Base-by-base conservation (phyloP, 202 grass and related monocot genomes). In the Setaria viridis region DNA sequence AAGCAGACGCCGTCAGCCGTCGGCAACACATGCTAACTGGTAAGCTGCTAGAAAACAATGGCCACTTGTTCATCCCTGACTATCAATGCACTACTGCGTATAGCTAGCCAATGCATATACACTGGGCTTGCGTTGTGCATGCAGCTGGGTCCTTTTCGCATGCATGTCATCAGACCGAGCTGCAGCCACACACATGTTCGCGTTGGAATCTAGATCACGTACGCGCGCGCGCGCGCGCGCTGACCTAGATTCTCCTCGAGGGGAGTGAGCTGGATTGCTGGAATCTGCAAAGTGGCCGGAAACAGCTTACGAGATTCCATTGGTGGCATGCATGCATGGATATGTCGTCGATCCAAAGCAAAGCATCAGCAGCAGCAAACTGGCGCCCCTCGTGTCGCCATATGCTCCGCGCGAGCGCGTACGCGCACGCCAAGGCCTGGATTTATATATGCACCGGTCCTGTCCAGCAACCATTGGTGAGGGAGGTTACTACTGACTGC, bases 181-280 rank as follows among this genome's bases (percentile, higher is more conserved):
- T 5, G 39, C 39, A 6, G 39, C 5, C 39, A 41, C 39, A 41
- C 34, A 35, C 34, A 35, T 41, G 5, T 41, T 41, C 39, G 51
- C 13, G 16, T 37, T 14, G 73, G 74, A 70, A 85, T 60, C 50
- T 70, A 48, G 63, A 59, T 30, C 25, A 11, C 59, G 25, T 30
- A 62, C 3, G 10, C 9, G 4, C 56, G 25, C 25, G 25, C 25
- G 4, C 17, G 56, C 57, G 2, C 7, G 34, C 59, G 35, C 45
- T 74, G 77, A 37, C 69, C 57, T 45, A 86, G 68, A 74, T 86
- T 86, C 68, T 72, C 69, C 56, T 74, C 47, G 77, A 46, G 81
- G 45, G 5, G 49, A 6, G 21, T 6, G 76, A 25, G n/a, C 7
- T 45, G 67, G 83, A 37, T 4, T 37, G 25, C 25, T 25, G 25